Evolutionary conservation across 352 stramenopile species (phyloP), one percentile per base, ranked within the genome.

Genomic region (Phytopythium oedochilum): DNA sequence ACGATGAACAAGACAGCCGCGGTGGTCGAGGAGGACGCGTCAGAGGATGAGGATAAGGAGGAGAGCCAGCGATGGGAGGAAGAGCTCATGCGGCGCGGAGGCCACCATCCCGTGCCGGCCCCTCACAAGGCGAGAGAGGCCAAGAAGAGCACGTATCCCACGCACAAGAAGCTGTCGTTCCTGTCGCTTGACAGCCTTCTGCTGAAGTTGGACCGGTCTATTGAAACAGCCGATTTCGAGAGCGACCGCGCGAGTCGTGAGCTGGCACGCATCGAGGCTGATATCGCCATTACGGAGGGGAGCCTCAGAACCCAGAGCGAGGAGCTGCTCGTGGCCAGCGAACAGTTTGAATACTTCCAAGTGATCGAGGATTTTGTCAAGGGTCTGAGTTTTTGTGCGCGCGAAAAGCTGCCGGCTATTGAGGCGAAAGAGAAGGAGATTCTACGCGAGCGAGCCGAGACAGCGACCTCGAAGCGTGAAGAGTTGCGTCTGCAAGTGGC

Each of bases 271-370:
- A 58, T 89, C 3, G 71, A 84, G 38, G 68, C 74, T 7, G 82
- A 92, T 35, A 57, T 58, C 3, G 50, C 63, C 31, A 55, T 83
- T 11, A 63, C 86, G 5, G 58, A 87, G 26, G 61, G 73, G 17
- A 74, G 64, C 25, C 26, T 82, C 4, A 48, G 64, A 25, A 34
- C 78, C 28, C 75, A 92, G 45, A 49, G 57, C 8, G 60, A 86
- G 54, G 73, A 88, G 25, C 67, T 86, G 7, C 50, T 81, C 4
- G 59, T 63, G 3, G 76, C 66, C 44, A 88, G 78, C 20, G 74
- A 89, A 60, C 64, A 88, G 65, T 89, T 83, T 57, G 82, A 92
- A 45, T 90, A 86, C 50, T 90, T 90, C 36, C 79, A 89, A 43
- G 71, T 82, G 18, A 56, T 92, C 5, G 80, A 90, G 60, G 75